These are phyloP conservation scores for Lolium multiflorum DNA, from an alignment of 176 grass and related monocot species.

Conservation along the genomic window DNA sequence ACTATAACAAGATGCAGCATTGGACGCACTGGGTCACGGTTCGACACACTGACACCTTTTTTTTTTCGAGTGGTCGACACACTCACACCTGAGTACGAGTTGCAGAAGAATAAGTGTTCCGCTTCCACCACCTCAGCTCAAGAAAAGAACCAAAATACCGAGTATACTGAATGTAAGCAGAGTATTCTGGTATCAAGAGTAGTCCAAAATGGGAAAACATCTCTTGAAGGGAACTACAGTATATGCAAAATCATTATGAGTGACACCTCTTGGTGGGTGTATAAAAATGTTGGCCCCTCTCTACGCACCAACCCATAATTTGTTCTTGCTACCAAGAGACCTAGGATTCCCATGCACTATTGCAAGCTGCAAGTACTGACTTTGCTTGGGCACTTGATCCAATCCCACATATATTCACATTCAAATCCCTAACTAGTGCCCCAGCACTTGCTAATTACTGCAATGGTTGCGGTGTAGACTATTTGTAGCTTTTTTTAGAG, in stretches of 20 bases:
- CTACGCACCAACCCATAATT: no score
- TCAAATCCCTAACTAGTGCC: no score
- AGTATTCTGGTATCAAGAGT: not conserved
- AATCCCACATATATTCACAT: no score
- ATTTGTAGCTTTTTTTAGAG: no score
- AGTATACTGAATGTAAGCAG: not conserved
- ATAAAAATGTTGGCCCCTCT: no score
- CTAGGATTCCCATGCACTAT: no score
- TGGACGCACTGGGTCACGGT: not conserved
- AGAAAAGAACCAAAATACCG: not conserved
- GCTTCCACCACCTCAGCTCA: not conserved
- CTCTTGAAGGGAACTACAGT: not conserved
- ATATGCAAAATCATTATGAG: not conserved
- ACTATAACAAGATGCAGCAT: not conserved
- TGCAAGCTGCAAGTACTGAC: no score
- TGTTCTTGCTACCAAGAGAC: no score
- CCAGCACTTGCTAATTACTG: no score
- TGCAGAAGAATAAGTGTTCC: not conserved
- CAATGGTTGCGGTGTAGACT: no score
- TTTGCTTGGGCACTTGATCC: no score
- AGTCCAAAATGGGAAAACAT: not conserved
- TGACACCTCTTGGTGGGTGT: constrained; percentile 11
- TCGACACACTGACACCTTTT: not conserved
- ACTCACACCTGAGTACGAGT: not conserved
- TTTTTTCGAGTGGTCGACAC: no score